These are phyloP conservation scores for Raffaelea albimanens DNA, from an alignment of 2,329 filamentous ascomycete genomes.

Conservation along the genomic window DNA sequence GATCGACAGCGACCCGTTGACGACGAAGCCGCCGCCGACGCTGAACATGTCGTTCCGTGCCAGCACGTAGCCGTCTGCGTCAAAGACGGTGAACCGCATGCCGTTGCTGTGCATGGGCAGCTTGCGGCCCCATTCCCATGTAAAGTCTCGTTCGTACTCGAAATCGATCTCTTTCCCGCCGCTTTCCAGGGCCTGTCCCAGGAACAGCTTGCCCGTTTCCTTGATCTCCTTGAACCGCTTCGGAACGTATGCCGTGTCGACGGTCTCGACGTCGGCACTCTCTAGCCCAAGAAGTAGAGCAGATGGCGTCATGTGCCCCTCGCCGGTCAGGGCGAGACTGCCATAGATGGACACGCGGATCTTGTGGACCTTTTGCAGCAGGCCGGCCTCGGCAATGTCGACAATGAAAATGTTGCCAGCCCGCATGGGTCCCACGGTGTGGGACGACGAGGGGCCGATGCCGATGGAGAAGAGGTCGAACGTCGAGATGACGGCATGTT, in stretches of 20 bases:
- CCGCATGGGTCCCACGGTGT: slow-evolving; percentile 42
- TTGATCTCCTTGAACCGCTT: slow-evolving; percentile 36
- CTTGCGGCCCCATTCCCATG: slow-evolving; percentile 42
- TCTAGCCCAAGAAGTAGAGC: slow-evolving; percentile 40
- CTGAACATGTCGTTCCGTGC: slow-evolving; percentile 42
- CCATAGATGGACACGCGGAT: slow-evolving; percentile 40
- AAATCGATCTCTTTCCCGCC: slow-evolving; percentile 35
- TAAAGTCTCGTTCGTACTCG: slow-evolving; percentile 37
- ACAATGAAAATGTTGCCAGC: slow-evolving; percentile 41
- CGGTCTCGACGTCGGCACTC: slow-evolving; percentile 37
- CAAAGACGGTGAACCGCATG: slow-evolving; percentile 41
- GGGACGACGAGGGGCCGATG: slow-evolving; percentile 41
- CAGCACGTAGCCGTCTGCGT: slow-evolving; percentile 33
- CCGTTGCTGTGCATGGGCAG: slow-evolving; percentile 42
- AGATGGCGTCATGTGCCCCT: slow-evolving; percentile 42
- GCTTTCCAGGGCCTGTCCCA: slow-evolving; percentile 30
- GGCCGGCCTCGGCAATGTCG: slow-evolving; percentile 34
- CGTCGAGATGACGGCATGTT: slow-evolving; percentile 42
- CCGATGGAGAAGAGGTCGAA: slow-evolving; percentile 43
- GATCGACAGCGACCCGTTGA: slow-evolving; percentile 38
- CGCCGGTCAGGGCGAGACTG: slow-evolving; percentile 39
- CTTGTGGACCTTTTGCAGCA: slow-evolving; percentile 34
- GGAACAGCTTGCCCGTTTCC: slow-evolving; percentile 29
- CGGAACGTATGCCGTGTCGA: slow-evolving; percentile 39
- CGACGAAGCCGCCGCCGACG: slow-evolving; percentile 42